Percentiles rank a stretch among this genome's conserved stretches.
Evolutionary conservation across 768 basidiomycete species (phyloP).

Genomic region (Aureoboletus auriporus): DNA sequence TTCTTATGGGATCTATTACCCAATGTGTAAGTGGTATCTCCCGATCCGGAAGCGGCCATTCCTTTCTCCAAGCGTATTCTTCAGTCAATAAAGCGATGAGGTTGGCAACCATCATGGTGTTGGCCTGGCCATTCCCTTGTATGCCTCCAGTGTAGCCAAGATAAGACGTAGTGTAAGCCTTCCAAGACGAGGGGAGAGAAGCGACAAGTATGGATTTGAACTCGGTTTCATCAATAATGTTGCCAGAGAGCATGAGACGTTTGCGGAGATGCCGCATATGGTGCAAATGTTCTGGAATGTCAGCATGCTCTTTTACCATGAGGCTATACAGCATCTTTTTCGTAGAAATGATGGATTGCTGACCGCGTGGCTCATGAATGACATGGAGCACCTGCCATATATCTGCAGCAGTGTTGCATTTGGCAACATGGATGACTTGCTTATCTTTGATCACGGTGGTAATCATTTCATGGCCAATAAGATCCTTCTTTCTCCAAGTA

Average conservation of each 20-base stretch:
- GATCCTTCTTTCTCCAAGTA: too few relatives aligned
- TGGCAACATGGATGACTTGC: background rate
- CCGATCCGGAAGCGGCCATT: too few relatives aligned
- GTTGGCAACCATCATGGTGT: too few relatives aligned
- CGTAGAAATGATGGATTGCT: background rate
- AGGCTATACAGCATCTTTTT: too few relatives aligned
- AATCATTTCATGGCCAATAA: too few relatives aligned
- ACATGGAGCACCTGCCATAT: slow-evolving; percentile 1
- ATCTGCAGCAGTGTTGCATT: background rate
- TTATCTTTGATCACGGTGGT: background rate
- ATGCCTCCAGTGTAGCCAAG: background rate
- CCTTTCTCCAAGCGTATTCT: background rate
- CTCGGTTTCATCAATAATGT: background rate
- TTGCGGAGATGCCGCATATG: background rate
- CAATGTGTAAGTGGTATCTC: too few relatives aligned
- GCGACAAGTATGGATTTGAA: background rate
- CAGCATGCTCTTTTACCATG: background rate
- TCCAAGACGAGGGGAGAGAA: background rate
- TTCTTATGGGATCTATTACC: too few relatives aligned
- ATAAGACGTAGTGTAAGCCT: background rate
- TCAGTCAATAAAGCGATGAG: background rate
- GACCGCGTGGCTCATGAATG: background rate
- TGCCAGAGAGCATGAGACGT: background rate
- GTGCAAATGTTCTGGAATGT: background rate
- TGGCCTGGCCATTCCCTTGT: too few relatives aligned